phyloP scores from a whole-genome alignment of 495 filamentous ascomycete genomes.

The Xylona heveae region DNA sequence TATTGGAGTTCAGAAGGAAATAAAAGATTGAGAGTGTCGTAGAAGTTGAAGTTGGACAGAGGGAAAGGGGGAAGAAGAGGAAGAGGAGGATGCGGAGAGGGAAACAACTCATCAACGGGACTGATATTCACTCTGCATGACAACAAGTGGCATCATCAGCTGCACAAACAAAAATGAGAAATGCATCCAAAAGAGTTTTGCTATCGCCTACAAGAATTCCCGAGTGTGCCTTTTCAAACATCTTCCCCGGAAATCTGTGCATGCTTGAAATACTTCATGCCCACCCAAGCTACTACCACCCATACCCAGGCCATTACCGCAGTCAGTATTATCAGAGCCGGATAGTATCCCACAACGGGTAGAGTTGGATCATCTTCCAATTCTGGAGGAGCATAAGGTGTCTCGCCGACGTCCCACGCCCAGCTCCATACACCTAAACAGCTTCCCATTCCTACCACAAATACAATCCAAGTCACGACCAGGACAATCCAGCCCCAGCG shows the following conservation, averaged over 20 bases:
- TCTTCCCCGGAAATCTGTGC: slow-evolving; percentile 43
- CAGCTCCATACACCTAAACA: slow-evolving; percentile 97
- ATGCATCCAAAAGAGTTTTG: too few relatives aligned
- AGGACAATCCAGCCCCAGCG: slow-evolving; percentile 95
- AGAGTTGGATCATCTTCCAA: slow-evolving; percentile 81
- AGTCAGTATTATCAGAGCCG: slow-evolving; percentile 77
- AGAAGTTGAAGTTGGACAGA: too few relatives aligned
- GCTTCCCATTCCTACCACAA: slow-evolving; percentile 86
- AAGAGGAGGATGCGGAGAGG: too few relatives aligned
- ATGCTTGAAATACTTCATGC: slow-evolving; percentile 98
- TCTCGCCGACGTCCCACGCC: slow-evolving; percentile 98
- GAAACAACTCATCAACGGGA: too few relatives aligned
- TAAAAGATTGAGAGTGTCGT: too few relatives aligned
- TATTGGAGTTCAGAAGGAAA: too few relatives aligned
- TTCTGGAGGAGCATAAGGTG: slow-evolving; percentile 80
- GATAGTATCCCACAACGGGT: slow-evolving; percentile 93
- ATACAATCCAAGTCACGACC: slow-evolving; percentile 76
- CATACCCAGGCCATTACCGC: slow-evolving; percentile 97
- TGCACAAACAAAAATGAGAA: too few relatives aligned
- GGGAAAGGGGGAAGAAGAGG: too few relatives aligned
- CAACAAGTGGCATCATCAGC: too few relatives aligned
- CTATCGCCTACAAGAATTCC: too few relatives aligned
- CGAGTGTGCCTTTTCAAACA: too few relatives aligned
- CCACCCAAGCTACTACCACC: slow-evolving; percentile 91
- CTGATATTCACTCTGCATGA: too few relatives aligned